Evolutionary conservation across 257 asterid genomes (phyloP).

Genomic region (Nyctanthes arbortristis): DNA sequence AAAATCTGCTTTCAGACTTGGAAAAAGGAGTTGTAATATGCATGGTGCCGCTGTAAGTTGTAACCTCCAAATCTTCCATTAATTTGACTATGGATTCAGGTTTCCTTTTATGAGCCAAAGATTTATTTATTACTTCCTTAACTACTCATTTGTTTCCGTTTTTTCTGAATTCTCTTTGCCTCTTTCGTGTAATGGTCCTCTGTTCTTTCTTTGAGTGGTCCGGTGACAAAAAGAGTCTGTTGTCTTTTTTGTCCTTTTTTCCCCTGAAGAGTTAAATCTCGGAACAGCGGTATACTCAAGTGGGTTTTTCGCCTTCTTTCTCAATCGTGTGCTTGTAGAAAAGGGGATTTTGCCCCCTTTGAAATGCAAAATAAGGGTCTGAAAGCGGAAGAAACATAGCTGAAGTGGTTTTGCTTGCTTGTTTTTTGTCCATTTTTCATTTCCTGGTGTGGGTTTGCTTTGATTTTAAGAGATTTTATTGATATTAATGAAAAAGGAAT

Average conservation of each 20-base stretch:
- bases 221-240: conserved; percentile 3
- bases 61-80: conserved; percentile 15
- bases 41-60: conserved; percentile 22
- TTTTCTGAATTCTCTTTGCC: conserved; percentile 10
- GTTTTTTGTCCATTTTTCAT: neutral
- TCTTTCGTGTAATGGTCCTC: conserved; percentile 28
- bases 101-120: conserved; percentile 20
- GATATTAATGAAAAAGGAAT: neutral
- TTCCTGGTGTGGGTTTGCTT: conserved; percentile 18
- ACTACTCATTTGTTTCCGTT: conserved; percentile 24
- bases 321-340: neutral
- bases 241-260: conserved; percentile 18
- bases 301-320: conserved; percentile 21
- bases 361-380: conserved; percentile 17
- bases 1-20: conserved; percentile 15
- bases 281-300: conserved; percentile 11
- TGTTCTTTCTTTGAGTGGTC: conserved; percentile 13
- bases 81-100: conserved; percentile 34
- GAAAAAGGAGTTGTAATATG: conserved; percentile 32
- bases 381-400: neutral
- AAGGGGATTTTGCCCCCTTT: conserved; percentile 25
- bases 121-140: conserved; percentile 23
- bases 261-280: conserved; percentile 2
- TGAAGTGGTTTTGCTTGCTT: conserved; percentile 18
- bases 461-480: conserved; percentile 1